Evolutionary conservation across 2,329 filamentous ascomycete genomes (phyloP), one percentile per base, ranked within the genome.

Genomic region (Emmonsiellopsis sp.): DNA sequence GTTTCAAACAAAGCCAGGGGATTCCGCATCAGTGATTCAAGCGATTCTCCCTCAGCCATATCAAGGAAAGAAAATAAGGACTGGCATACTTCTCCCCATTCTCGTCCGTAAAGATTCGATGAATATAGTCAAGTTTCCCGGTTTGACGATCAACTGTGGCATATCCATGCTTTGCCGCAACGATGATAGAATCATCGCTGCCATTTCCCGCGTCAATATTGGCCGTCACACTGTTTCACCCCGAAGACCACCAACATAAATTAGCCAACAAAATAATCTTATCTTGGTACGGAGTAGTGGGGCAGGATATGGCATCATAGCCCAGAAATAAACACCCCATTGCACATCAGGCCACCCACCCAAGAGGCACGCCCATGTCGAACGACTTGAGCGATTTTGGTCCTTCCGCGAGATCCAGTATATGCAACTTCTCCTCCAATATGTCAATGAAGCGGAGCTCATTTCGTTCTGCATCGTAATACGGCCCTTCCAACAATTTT

Each of bases 131-230:
- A 58, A 79, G 73, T 55, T 76, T 71, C 56, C 77, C 77, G 1
- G 78, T 81, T 53, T 71, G 63, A 54, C 85, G 81, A 66, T 95
- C 82, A 60, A 92, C 77, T 51, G 88, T 75, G n/a, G 88, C 90
- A 61, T 88, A 81, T 55, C 90, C 90, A 66, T 85, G 80, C 74
- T 95, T 95, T 65, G 87, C 82, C 44, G 84, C 90, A 60, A 92
- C 80, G 53, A 88, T 74, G 67, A 95, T 37, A 5, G 32, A 33
- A 43, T 34, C 49, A 44, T 52, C 49, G 27, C 36, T 11, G 14
- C 42, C 10, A 31, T 10, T 21, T 7, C 3, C 9, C 17, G 21
- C 21, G 21, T 48, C 33, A 10, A 48, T 37, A 37, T 48, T 48
- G 34, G 4, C 33, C 27, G 14, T 27, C 7, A 36, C 33, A 11